Conservation (phyloP, 2,329 filamentous ascomycete species). For the Conoideocrella luteorostrata region DNA sequence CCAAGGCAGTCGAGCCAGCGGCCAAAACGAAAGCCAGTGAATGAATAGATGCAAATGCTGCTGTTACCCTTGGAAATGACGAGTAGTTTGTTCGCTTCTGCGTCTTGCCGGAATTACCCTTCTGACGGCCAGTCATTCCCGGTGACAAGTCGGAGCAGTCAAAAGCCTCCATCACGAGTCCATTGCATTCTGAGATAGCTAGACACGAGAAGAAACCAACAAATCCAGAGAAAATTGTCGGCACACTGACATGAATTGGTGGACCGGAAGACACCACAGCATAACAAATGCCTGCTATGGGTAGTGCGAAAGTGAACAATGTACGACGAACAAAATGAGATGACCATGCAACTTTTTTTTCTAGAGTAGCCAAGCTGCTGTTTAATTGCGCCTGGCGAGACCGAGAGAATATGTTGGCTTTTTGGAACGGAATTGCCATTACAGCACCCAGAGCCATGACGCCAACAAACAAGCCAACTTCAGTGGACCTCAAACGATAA, state of each 20-base stretch:
- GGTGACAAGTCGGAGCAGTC: conserved; percentile 75
- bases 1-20: conserved; percentile 60
- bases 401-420: conserved; percentile 62
- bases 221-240: conserved; percentile 57
- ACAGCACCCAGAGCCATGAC: conserved; percentile 63
- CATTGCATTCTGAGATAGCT: conserved; percentile 69
- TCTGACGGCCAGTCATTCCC: conserved; percentile 56
- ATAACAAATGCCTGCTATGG: conserved; percentile 61
- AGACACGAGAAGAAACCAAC: conserved; percentile 68
- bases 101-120: conserved; percentile 29
- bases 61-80: conserved; percentile 65
- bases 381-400: conserved; percentile 52
- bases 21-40: conserved; percentile 63
- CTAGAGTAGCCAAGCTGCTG: conserved; percentile 61
- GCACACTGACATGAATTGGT: conserved; percentile 53
- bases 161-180: conserved; percentile 73
- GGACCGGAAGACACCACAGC: conserved; percentile 60
- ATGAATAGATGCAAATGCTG: conserved; percentile 66
- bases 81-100: conserved; percentile 62
- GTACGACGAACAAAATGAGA: conserved; percentile 64
- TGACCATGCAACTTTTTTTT: conserved; percentile 59
- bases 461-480: conserved; percentile 60
- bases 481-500: conserved; percentile 57
- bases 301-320: conserved; percentile 61
- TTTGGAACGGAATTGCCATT: conserved; percentile 66